Percentiles rank a stretch among this genome's conserved stretches.
phyloP scores from a whole-genome alignment of 1,284 basidiomycete species.

The Melanopsichium pennsylvanicum region DNA sequence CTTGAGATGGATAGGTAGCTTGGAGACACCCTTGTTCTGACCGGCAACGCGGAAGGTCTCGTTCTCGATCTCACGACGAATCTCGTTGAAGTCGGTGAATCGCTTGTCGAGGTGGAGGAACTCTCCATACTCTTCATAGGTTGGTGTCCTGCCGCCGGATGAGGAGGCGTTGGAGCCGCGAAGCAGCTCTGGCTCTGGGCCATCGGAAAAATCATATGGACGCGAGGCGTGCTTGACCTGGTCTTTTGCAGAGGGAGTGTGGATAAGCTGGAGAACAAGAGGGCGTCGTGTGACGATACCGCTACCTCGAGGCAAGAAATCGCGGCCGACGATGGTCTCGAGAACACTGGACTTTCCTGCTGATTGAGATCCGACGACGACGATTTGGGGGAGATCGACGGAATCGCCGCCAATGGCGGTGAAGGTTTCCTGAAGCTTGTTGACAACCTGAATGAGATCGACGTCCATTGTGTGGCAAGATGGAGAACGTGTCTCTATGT shows the following conservation, averaged over 20 bases:
- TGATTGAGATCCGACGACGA: constrained; percentile 69
- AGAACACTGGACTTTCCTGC: constrained; percentile 71
- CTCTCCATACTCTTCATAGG: constrained; percentile 84
- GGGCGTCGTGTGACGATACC: constrained; percentile 96
- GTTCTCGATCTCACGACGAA: constrained; percentile 95
- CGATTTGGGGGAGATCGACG: constrained; percentile 70
- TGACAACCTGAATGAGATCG: constrained; percentile 93
- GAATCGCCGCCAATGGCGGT: constrained; percentile 68
- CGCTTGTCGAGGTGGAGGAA: constrained; percentile 95
- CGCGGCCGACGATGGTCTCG: constrained; percentile 77
- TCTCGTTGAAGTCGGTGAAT: constrained; percentile 93
- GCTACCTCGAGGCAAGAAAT: constrained; percentile 91
- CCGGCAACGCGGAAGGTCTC: constrained; percentile 97
- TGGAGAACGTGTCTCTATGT: neutral
- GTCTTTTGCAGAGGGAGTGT: constrained; percentile 70
- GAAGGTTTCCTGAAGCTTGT: constrained; percentile 79
- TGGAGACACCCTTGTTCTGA: constrained; percentile 98
- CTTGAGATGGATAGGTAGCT: constrained; percentile 89
- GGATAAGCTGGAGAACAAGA: constrained; percentile 92
- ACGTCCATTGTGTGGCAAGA: constrained; percentile 49
- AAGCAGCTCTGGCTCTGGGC: constrained; percentile 22
- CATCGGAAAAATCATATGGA: constrained; percentile 27
- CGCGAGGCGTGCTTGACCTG: constrained; percentile 31
- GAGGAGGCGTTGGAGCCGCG: constrained; percentile 19
- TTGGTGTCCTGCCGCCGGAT: constrained; percentile 19